Evolutionary conservation across 768 basidiomycete species (phyloP).

Genomic region (Sporobolomyces roseus): DNA sequence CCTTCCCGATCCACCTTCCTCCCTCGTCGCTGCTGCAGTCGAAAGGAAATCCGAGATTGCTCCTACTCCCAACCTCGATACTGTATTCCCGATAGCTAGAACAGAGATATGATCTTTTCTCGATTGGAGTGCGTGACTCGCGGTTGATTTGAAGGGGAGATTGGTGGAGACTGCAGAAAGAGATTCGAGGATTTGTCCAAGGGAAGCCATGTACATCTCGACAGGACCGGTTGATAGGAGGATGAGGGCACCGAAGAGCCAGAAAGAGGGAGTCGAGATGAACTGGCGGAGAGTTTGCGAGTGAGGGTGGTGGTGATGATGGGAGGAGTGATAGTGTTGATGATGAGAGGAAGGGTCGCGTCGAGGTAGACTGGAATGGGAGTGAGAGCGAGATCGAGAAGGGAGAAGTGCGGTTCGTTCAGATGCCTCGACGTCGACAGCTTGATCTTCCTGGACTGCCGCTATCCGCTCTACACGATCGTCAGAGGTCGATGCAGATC

Average conservation of each 20-base stretch:
- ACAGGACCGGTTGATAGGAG: conserved; percentile 31
- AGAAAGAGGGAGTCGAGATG: conserved; percentile 27
- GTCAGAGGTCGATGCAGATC: too few species aligned
- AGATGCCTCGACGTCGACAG: not conserved
- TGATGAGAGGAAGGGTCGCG: not conserved
- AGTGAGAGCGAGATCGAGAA: not conserved
- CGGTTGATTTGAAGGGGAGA: not conserved
- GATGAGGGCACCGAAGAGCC: conserved; percentile 38
- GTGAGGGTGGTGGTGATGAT: not conserved
- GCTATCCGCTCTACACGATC: too few species aligned
- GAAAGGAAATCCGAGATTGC: conserved; percentile 40
- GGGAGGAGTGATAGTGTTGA: not conserved
- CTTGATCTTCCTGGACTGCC: too few species aligned
- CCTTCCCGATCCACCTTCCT: not conserved
- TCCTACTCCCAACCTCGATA: conserved; percentile 38
- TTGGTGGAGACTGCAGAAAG: too few species aligned
- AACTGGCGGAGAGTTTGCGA: conserved; percentile 13
- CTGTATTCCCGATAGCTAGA: conserved; percentile 37
- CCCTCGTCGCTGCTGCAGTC: not conserved
- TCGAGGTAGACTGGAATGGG: not conserved
- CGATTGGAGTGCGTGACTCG: conserved; percentile 10
- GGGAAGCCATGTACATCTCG: conserved; percentile 34
- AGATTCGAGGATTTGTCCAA: conserved; percentile 26
- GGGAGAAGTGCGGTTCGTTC: conserved; percentile 29
- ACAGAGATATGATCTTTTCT: conserved; percentile 37